Base-by-base conservation (phyloP, 345 rosid species). In the Corchorus olitorius region DNA sequence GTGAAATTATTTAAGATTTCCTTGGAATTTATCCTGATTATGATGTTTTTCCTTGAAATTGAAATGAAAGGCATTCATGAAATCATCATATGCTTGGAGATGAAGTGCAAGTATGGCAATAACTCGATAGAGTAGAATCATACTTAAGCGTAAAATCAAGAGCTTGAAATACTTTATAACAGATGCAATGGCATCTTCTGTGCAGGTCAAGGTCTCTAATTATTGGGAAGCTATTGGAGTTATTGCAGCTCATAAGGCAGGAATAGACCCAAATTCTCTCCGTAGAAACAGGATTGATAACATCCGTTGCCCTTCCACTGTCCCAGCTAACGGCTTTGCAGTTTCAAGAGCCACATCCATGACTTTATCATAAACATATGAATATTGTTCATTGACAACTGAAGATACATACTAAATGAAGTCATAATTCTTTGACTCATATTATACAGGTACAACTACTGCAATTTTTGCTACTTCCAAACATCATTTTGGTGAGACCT, bases 141-240 rank as follows among this genome's bases (percentile, higher is more conserved):
- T 52, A 34, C n/a, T 0, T 8, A 16, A 34, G 16, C 12, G 8
- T 33, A 9, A 34, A 50, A 17, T 34, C 41, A 8, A 19, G 34
- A 6, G 60, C 1, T 2, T 34, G 43, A 34, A 70, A 34, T 22
- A 34, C 61, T 52, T 35, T 16, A 34, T 52, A 52, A 69, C 45
- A n/a, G 50, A 8, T 17, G 46, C 46, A 34, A 34, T n/a, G 60
- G 34, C 62, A 70, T 75, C 68, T 62, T n/a, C 79, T 22, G 5
- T 85, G 81, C 91, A 89, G 93, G 68, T 89, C 48, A 89, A 64
- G 69, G 93, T 85, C 49, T 77, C 88, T 50, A 89, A 89, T 79
- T 88, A 89, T 59, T 89, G 93, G 91, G 93, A 88, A 83, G 93
- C 93, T 0, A 78, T 88, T n/a, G 93, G 93, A 50, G 86, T 89